Conservation (phyloP, 495 filamentous ascomycete genomes). For the Elaphomyces granulatus region DNA sequence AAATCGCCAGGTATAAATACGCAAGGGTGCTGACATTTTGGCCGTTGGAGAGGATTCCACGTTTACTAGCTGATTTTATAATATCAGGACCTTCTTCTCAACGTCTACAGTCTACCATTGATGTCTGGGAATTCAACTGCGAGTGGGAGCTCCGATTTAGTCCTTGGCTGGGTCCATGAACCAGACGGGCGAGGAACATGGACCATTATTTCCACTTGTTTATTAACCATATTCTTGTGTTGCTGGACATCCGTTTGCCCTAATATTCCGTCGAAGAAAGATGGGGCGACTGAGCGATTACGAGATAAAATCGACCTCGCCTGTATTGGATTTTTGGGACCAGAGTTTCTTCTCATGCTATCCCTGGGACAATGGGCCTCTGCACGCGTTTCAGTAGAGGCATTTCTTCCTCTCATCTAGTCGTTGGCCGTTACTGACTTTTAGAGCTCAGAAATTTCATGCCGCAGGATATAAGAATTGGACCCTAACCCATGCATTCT, state of each 20-base stretch:
- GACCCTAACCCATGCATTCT: conserved; percentile 26
- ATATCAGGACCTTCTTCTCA: no score
- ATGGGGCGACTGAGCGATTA: conserved; percentile 4
- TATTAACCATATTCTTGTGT: conserved; percentile 19
- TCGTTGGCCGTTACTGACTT: neutral
- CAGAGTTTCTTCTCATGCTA: conserved; percentile 21
- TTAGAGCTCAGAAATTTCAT: conserved; percentile 7
- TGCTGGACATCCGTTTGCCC: conserved; percentile 18
- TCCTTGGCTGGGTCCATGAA: conserved; percentile 21
- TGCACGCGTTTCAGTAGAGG: conserved; percentile 16
- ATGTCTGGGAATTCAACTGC: no score
- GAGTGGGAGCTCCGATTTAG: no score
- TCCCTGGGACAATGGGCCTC: conserved; percentile 22
- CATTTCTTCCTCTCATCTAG: conserved; percentile 6
- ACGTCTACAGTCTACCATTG: no score
- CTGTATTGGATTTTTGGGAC: conserved; percentile 17
- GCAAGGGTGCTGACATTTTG: no score
- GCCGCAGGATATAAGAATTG: conserved; percentile 10
- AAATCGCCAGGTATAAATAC: no score
- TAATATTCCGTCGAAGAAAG: conserved; percentile 16
- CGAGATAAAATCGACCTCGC: conserved; percentile 15
- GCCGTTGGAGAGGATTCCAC: no score
- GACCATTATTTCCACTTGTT: conserved; percentile 17
- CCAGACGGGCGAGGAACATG: conserved; percentile 20
- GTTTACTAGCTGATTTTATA: no score